Base-by-base conservation (phyloP, 108 stramenopile species). In the Skeletonema grethae region DNA sequence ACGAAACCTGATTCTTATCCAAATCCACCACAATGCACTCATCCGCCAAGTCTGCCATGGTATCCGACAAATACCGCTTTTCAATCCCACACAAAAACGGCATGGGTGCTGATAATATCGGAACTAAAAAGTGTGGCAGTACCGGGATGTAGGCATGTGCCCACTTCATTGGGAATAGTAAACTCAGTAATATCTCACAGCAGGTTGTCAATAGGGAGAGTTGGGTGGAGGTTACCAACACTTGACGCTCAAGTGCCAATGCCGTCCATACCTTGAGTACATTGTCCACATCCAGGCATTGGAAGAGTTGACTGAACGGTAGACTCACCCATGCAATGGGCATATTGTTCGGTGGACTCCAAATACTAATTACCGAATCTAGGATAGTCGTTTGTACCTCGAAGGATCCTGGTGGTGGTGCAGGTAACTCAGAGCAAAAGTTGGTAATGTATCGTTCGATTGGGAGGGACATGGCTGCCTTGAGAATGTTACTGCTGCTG, bases 151-250 rank as follows among this genome's bases (percentile, higher is more conserved):
- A 97, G 41, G 92, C 63, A 68, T 97, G 94, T 57, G 84, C 89
- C 98, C 97, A 99, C 72, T 85, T 81, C 84, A 99, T 89, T 16
- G 98, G 98, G 72, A 97, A 98, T 18, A 98, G 75, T 13, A 99
- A 83, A 6, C 94, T 95, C 36, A 85, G 84, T 55, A 99, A 85
- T 39, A 96, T 96, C 79, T 99, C 98, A 18, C 93, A 83, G 60
- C 92, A 89, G 2, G 95, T 89, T 6, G 95, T 96, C 65, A 98
- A 72, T 16, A 98, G 43, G 16, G 95, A 89, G 53, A 87, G 66
- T 69, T 96, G 95, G 39, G 86, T 85, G 12, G 94, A 90, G 12
- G 94, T 89, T 9, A 97, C 65, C 50, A 95, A 68, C 3, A 98
- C 79, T 63, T 96, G 96, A 61, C 92, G 82, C 62, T 97, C 97